phyloP scores from a whole-genome alignment of 2,329 filamentous ascomycete genomes.

The Triangularia setosa region DNA sequence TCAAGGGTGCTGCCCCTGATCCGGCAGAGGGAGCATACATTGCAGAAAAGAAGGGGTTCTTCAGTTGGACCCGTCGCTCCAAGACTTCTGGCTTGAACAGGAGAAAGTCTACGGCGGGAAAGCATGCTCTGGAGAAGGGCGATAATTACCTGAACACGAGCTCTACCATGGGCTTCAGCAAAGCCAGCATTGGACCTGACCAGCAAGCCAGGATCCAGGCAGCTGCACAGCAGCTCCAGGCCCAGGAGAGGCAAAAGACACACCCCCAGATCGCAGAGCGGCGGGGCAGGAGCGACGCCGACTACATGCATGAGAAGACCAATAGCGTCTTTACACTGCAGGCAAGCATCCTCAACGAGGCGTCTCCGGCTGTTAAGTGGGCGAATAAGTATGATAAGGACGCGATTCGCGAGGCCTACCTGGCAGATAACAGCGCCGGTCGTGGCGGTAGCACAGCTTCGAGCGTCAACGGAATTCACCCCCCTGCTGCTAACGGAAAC shows the following conservation, averaged over 20 bases:
- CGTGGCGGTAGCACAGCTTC: conserved; percentile 55
- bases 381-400: conserved; percentile 92
- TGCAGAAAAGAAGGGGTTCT: conserved; percentile 91
- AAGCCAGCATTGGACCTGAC: conserved; percentile 80
- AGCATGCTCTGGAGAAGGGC: conserved; percentile 49
- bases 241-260: conserved; percentile 47
- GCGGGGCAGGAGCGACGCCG: conserved; percentile 54
- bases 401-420: conserved; percentile 77
- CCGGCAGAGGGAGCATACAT: conserved; percentile 84
- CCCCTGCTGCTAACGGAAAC: conserved; percentile 29
- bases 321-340: conserved; percentile 88
- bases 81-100: conserved; percentile 51
- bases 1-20: conserved; percentile 85
- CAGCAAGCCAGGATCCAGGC: conserved; percentile 92
- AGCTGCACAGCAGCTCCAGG: conserved; percentile 77
- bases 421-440: conserved; percentile 69
- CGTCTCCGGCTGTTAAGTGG: conserved; percentile 94
- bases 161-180: conserved; percentile 54
- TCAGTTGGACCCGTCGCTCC: conserved; percentile 75
- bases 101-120: conserved; percentile 63
- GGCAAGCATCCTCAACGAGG: conserved; percentile 77
- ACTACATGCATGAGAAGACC: conserved; percentile 65
- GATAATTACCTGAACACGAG: conserved; percentile 42
- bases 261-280: conserved; percentile 37
- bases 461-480: conserved; percentile 37